Base-by-base conservation (phyloP, 1,139 yeast genomes). In the Suzukiozyma palmioleophila region DNA sequence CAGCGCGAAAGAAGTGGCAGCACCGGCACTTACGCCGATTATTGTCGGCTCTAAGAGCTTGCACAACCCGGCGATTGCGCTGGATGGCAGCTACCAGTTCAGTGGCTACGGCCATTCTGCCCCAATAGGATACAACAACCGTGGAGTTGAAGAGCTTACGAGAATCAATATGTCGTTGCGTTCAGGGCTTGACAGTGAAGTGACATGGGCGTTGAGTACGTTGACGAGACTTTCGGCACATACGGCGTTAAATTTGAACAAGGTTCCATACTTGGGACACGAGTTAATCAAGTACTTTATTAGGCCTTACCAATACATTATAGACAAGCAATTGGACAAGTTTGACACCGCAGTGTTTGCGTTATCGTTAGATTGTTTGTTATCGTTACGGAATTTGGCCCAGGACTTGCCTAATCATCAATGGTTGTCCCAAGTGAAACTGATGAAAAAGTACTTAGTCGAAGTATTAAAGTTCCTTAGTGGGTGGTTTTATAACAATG, bases 361-460 rank as follows among this genome's bases (percentile, higher is more conserved):
- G 31, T 56, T 57, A 46, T 70, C 81, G 39, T 66, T 82, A 38
- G 89, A 84, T 53, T 73, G 86, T 2, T 70, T 84, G 39, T 69
- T 92, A 41, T 75, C 87, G 16, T 66, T 92, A 41, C 73, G 97
- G 52, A 92, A 92, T 58, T 66, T 87, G 41, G 76, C 85, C 2
- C 94, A 92, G 56, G 96, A 88, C 54, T 76, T 86, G 12, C 82
- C 76, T 33, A 86, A 88, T 52, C 95, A 95, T 32, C 90, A 85
- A 56, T 74, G 82, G 60, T 64, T 92, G 45, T 85, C 94, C 0
- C 74, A 78, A 48, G 66, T 75, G 39, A 64, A 60, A 36, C 57
- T 59, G 26, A 69, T 82, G 36, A 78, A 76, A 51, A 70, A 70
- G 41, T 67, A 68, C 35, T 61, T 66, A 31, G 57, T 57, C 38